phyloP scores from a whole-genome alignment of 768 basidiomycete species.

The Jaapia argillacea region DNA sequence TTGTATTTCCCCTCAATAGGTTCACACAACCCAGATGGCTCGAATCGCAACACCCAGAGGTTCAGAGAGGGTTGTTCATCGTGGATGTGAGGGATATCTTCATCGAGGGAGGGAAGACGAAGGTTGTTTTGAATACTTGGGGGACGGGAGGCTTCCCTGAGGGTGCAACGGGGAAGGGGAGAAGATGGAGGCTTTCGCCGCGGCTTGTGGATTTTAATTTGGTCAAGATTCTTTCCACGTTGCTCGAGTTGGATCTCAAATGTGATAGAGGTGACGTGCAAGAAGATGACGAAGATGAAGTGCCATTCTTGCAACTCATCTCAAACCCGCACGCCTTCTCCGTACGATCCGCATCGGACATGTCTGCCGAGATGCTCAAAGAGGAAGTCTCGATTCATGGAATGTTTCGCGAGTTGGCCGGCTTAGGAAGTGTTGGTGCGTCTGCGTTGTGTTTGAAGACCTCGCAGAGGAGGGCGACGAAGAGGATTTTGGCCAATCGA shows the following conservation, averaged over 20 bases:
- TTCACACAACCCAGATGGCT: conserved; percentile 29
- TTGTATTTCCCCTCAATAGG: conserved; percentile 33
- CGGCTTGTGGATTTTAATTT: conserved; percentile 45
- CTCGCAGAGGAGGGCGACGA: conserved; percentile 35
- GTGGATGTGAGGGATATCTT: conserved; percentile 33
- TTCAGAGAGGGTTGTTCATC: conserved; percentile 27
- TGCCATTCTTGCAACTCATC: conserved; percentile 31
- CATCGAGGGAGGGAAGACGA: conserved; percentile 20
- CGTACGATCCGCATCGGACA: conserved; percentile 5
- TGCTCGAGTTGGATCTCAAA: conserved; percentile 36
- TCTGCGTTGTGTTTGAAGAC: conserved; percentile 31
- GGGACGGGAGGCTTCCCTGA: too few relatives aligned
- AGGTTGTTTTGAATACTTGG: conserved; percentile 30
- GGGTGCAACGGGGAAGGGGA: conserved; percentile 17
- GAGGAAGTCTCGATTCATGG: conserved; percentile 30
- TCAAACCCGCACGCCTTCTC: conserved; percentile 31
- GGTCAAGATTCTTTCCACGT: conserved; percentile 32
- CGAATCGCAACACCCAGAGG: conserved; percentile 25
- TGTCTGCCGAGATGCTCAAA: conserved; percentile 21
- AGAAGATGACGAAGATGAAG: conserved; percentile 4
- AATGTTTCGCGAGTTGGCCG: conserved; percentile 27
- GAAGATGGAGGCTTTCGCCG: conserved; percentile 33
- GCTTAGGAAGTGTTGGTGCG: conserved; percentile 23
- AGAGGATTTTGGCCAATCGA: conserved; percentile 31
- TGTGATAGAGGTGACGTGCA: conserved; percentile 12